Conservation (phyloP, 2,329 filamentous ascomycete genomes). For the Colletotrichum acutatum region DNA sequence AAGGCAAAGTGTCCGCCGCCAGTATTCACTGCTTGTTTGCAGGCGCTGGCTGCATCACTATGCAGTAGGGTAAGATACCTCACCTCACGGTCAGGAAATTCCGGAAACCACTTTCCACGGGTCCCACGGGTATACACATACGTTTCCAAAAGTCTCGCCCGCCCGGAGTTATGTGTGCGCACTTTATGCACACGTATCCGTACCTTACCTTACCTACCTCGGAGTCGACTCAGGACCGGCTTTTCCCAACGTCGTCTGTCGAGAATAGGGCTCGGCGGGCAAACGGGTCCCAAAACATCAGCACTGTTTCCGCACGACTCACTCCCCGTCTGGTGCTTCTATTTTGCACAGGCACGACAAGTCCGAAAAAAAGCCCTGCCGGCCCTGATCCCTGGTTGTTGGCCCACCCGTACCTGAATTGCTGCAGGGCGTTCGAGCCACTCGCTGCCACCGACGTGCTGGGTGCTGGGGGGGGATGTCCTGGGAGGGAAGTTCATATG, state of each 20-base stretch:
- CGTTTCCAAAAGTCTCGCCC: background rate
- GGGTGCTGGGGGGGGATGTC: too few relatives aligned
- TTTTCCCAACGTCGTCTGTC: background rate
- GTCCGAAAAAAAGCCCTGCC: background rate
- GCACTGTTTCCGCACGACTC: background rate
- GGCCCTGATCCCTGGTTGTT: background rate
- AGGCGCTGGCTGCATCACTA: background rate
- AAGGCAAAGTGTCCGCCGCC: background rate
- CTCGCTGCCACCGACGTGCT: background rate
- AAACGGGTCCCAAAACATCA: background rate
- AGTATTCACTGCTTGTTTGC: too few relatives aligned
- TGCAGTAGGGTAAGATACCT: background rate
- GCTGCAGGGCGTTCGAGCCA: conserved; percentile 8
- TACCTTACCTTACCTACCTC: too few relatives aligned
- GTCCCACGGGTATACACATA: too few relatives aligned
- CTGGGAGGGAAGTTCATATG: background rate
- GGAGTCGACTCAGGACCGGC: too few relatives aligned
- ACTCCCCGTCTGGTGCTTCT: background rate
- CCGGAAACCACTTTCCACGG: background rate
- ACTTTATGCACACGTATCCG: background rate
- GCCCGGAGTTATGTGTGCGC: background rate
- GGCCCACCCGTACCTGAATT: conserved; percentile 17
- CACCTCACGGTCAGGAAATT: background rate
- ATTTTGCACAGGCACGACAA: background rate
- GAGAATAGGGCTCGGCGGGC: too few relatives aligned